Percentiles rank a stretch among this genome's conserved stretches.
These are phyloP conservation scores for Microcos paniculata DNA, from an alignment of 345 rosid genomes.

Conservation along the genomic window DNA sequence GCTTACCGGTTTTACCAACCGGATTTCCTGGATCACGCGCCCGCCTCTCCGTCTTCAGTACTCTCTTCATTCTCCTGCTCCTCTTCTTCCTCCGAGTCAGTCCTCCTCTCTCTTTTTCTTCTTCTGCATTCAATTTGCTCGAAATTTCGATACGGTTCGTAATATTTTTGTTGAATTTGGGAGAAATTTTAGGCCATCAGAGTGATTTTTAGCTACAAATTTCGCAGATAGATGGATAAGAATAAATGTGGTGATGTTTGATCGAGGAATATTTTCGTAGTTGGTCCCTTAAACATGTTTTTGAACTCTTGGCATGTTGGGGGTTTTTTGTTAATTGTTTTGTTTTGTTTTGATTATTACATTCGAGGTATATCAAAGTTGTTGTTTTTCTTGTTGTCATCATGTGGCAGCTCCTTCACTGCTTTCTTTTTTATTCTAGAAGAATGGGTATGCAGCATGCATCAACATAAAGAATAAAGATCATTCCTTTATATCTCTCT, in stretches of 20 bases:
- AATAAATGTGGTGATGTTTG: neutral
- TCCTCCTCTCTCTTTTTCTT: constrained; percentile 9
- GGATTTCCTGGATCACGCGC: constrained; percentile 40
- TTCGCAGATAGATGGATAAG: neutral
- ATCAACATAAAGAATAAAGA: neutral
- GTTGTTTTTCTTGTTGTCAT: neutral
- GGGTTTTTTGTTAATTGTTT: neutral
- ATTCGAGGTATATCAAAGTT: no score
- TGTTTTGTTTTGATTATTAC: no score
- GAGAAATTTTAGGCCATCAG: neutral
- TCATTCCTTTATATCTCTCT: neutral
- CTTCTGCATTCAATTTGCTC: neutral
- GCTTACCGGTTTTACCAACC: constrained; percentile 48
- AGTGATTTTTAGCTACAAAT: neutral
- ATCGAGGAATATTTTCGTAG: neutral
- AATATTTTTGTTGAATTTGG: neutral
- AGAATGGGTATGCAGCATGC: neutral
- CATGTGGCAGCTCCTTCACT: neutral
- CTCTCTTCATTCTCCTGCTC: constrained; percentile 41
- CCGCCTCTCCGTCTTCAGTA: constrained; percentile 35
- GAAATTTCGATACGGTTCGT: neutral
- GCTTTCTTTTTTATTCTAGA: neutral
- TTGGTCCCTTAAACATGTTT: neutral
- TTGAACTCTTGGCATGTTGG: neutral
- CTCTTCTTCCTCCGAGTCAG: constrained; percentile 58